Evolutionary conservation across 768 basidiomycete species (phyloP).

Genomic region (Rhizopogon roseolus): DNA sequence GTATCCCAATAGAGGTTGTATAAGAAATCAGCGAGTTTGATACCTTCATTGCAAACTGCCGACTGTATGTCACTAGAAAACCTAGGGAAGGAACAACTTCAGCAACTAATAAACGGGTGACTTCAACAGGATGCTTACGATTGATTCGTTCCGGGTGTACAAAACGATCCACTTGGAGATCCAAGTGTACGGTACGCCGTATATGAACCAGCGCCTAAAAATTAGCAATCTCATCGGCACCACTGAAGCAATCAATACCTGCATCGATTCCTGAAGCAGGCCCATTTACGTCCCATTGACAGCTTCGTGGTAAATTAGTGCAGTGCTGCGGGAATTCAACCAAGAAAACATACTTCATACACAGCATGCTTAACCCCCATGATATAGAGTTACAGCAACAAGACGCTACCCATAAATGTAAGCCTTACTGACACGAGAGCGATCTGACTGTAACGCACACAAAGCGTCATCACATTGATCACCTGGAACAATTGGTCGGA

Average conservation of each 20-base stretch:
- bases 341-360: conserved; percentile 16
- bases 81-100: conserved; percentile 1
- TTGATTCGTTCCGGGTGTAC: conserved; percentile 14
- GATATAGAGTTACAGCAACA: conserved; percentile 25
- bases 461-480: conserved; percentile 20
- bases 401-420: conserved; percentile 6
- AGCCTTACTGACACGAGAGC: neutral
- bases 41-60: conserved; percentile 14
- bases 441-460: conserved; percentile 4
- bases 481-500: conserved; percentile 14
- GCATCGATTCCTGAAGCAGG: conserved; percentile 10
- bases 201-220: conserved; percentile 4
- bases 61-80: conserved; percentile 15
- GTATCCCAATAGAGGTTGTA: conserved; percentile 12
- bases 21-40: conserved; percentile 15
- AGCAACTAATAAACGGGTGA: neutral
- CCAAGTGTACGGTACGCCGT: conserved; percentile 2
- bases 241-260: neutral
- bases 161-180: neutral
- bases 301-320: conserved; percentile 7
- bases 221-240: neutral
- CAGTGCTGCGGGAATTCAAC: neutral
- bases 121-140: conserved; percentile 11
- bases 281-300: conserved; percentile 13
- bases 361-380: conserved; percentile 21